These are phyloP conservation scores for Phytophthora parvispora DNA, from an alignment of 352 stramenopile species.

Conservation along the genomic window DNA sequence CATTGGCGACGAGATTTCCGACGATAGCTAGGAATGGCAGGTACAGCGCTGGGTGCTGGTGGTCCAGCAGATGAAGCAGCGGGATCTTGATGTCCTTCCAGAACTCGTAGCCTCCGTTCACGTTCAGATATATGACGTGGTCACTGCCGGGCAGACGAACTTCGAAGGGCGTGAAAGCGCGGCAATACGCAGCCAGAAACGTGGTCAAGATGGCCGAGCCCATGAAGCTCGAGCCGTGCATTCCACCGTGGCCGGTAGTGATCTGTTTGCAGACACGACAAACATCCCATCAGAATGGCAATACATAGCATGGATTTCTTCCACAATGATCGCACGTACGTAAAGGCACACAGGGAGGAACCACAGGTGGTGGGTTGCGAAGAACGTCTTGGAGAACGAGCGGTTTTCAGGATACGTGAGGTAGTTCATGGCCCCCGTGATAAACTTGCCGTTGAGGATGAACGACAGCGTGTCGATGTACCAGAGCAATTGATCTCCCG, in stretches of 20 bases:
- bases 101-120: conserved; percentile 88
- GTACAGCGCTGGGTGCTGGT: conserved; percentile 73
- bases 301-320: neutral
- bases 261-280: conserved; percentile 41
- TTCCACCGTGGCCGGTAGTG: conserved; percentile 72
- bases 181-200: conserved; percentile 70
- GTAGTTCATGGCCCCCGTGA: conserved; percentile 93
- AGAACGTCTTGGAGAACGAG: conserved; percentile 86
- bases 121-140: conserved; percentile 83
- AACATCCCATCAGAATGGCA: neutral
- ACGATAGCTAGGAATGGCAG: conserved; percentile 73
- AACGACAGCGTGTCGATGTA: conserved; percentile 90
- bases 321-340: conserved; percentile 39
- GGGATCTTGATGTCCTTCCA: conserved; percentile 85
- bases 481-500: conserved; percentile 95
- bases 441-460: conserved; percentile 84
- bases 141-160: conserved; percentile 67
- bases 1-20: conserved; percentile 79
- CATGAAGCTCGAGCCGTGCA: conserved; percentile 78
- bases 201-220: conserved; percentile 66
- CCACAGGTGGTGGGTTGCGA: conserved; percentile 87
- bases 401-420: conserved; percentile 86
- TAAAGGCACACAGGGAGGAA: conserved; percentile 86
- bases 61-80: conserved; percentile 81
- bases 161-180: conserved; percentile 73